These are phyloP conservation scores for Euphorbia tirucalli DNA, from an alignment of 345 rosid species.

Conservation along the genomic window DNA sequence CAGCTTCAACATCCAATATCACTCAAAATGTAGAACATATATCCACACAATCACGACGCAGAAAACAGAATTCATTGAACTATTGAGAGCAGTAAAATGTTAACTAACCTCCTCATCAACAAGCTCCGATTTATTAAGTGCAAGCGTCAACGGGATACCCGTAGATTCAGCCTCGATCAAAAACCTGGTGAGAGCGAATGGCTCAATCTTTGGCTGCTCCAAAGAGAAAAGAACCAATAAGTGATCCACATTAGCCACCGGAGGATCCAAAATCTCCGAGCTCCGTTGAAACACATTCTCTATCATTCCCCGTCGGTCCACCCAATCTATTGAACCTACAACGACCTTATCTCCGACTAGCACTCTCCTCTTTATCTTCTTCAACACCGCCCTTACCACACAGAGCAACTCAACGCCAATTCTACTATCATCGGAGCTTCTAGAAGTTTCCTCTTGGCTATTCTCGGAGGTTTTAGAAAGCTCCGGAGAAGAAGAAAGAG, in stretches of 20 bases:
- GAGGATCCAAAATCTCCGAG: slow-evolving; percentile 70
- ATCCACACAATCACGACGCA: not conserved
- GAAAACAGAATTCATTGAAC: not conserved
- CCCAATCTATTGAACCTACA: slow-evolving; percentile 90
- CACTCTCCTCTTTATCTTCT: slow-evolving; percentile 90
- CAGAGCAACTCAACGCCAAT: slow-evolving; percentile 74
- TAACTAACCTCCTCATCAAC: slow-evolving; percentile 60
- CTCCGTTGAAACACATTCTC: slow-evolving; percentile 74
- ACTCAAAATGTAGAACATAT: not conserved
- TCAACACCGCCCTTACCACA: slow-evolving; percentile 81
- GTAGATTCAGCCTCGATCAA: slow-evolving; percentile 86
- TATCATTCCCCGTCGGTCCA: slow-evolving; percentile 76
- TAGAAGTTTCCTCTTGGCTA: slow-evolving; percentile 14
- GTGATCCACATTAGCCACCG: slow-evolving; percentile 88
- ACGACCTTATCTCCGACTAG: slow-evolving; percentile 85
- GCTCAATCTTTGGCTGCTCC: slow-evolving; percentile 76
- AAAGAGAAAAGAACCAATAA: slow-evolving; percentile 73
- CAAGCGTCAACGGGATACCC: slow-evolving; percentile 72
- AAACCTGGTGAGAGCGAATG: slow-evolving; percentile 77
- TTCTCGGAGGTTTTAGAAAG: slow-evolving; percentile 18
- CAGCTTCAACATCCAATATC: not conserved
- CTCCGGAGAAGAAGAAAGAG: slow-evolving; percentile 16
- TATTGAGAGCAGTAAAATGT: not conserved
- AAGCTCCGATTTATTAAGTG: slow-evolving; percentile 75
- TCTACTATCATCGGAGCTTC: slow-evolving; percentile 19